A percentile compares a stretch with the other conserved stretches of the same genome.
These are phyloP conservation scores for Pichia exigua DNA, from an alignment of 805 yeast genomes.

Conservation along the genomic window DNA sequence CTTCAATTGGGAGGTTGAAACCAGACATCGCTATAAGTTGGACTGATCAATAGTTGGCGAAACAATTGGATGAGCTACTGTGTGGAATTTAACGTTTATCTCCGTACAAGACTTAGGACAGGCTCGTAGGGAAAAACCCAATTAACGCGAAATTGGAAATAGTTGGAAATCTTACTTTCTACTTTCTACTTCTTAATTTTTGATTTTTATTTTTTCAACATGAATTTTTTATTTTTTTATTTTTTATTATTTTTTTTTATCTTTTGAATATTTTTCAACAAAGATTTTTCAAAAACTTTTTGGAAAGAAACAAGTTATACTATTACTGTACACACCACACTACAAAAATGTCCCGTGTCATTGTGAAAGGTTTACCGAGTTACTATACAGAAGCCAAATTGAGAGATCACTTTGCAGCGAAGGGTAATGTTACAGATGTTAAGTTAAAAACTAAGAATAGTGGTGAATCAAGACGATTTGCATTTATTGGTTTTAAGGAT, in stretches of 20 bases:
- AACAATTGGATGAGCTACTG: too few relatives aligned
- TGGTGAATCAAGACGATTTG: slow-evolving; percentile 89
- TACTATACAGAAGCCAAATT: slow-evolving; percentile 70
- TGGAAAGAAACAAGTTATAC: not conserved
- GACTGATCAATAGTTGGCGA: too few relatives aligned
- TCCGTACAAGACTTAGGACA: too few relatives aligned
- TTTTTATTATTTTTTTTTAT: too few relatives aligned
- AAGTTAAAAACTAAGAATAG: slow-evolving; percentile 70
- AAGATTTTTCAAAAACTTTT: not conserved
- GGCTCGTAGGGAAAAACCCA: too few relatives aligned
- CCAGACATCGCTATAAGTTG: not conserved
- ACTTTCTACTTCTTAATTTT: too few relatives aligned
- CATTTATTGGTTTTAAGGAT: slow-evolving; percentile 81
- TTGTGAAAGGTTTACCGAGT: slow-evolving; percentile 82
- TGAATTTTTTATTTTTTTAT: too few relatives aligned
- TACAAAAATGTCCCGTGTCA: slow-evolving; percentile 67
- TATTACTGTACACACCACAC: not conserved
- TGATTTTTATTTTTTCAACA: not conserved
- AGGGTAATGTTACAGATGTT: slow-evolving; percentile 59
- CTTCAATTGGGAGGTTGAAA: slow-evolving; percentile 3
- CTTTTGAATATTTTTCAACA: not conserved
- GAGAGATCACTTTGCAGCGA: slow-evolving; percentile 48
- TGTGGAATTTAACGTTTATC: too few relatives aligned
- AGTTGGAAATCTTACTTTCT: too few relatives aligned
- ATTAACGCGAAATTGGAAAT: too few relatives aligned